These are phyloP conservation scores for Spathaspora sp. DNA, from an alignment of 1,139 yeast genomes.

Conservation along the genomic window DNA sequence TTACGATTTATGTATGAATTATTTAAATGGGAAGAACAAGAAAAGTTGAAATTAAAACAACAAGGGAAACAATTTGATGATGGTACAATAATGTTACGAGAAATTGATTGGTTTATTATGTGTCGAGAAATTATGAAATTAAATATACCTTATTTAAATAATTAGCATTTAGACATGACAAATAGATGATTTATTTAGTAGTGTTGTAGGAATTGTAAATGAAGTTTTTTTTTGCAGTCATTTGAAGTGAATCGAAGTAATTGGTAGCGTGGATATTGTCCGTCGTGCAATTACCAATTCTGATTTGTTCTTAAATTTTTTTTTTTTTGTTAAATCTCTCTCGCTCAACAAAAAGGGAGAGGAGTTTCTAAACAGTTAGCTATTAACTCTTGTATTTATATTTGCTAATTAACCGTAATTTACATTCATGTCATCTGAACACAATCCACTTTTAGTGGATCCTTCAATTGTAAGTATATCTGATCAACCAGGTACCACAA, in stretches of 20 bases:
- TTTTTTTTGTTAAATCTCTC: not conserved
- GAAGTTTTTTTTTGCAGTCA: not conserved
- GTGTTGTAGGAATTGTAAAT: not conserved
- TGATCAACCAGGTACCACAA: slow-evolving; percentile 8
- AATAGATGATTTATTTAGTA: not conserved
- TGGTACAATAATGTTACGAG: slow-evolving; percentile 39
- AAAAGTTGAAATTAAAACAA: slow-evolving; percentile 4
- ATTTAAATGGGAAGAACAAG: slow-evolving; percentile 47
- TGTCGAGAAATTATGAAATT: slow-evolving; percentile 80
- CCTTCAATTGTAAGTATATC: slow-evolving; percentile 33
- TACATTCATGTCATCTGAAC: slow-evolving; percentile 6
- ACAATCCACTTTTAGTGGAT: slow-evolving; percentile 30
- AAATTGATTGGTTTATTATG: slow-evolving; percentile 87
- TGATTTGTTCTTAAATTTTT: slow-evolving; percentile 2
- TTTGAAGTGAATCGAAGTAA: too few species aligned
- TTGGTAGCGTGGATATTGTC: too few species aligned
- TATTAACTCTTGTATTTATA: too few species aligned
- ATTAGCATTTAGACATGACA: slow-evolving; percentile 7
- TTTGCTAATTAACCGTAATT: not conserved
- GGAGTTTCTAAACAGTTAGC: too few species aligned
- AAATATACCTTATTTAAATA: slow-evolving; percentile 57
- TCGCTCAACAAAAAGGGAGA: slow-evolving; percentile 2
- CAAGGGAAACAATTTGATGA: not conserved
- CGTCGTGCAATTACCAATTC: not conserved
- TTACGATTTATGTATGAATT: slow-evolving; percentile 49